phyloP scores from a whole-genome alignment of 2,329 filamentous ascomycete species.

The Fusarium sublunatum region DNA sequence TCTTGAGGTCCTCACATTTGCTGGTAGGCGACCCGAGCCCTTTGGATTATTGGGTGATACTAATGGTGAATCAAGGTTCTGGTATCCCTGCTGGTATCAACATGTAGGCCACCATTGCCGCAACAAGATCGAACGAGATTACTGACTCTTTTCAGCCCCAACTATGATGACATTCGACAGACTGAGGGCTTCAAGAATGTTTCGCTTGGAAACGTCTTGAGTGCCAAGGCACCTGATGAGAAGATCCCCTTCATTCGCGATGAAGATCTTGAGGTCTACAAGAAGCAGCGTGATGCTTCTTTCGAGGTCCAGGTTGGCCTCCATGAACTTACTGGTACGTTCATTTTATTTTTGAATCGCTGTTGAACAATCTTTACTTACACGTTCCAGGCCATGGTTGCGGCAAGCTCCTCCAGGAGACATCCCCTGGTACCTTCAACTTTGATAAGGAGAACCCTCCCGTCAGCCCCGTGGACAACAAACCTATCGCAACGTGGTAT shows the following conservation, averaged over 20 bases:
- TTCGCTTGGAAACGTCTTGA: constrained; percentile 91
- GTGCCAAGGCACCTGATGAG: constrained; percentile 91
- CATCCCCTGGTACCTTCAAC: constrained; percentile 82
- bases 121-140: not conserved
- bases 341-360: not conserved
- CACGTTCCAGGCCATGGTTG: constrained; percentile 77
- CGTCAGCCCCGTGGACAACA: constrained; percentile 79
- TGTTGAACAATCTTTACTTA: constrained; percentile 22
- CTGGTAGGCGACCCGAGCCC: constrained; percentile 40
- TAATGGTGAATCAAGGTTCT: constrained; percentile 55
- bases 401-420: constrained; percentile 93
- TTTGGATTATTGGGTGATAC: constrained; percentile 48
- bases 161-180: constrained; percentile 83
- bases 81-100: constrained; percentile 77
- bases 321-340: constrained; percentile 77
- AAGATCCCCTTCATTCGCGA: constrained; percentile 89
- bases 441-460: constrained; percentile 88
- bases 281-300: constrained; percentile 84
- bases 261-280: constrained; percentile 80
- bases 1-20: constrained; percentile 88
- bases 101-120: constrained; percentile 54
- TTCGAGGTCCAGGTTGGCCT: constrained; percentile 97
- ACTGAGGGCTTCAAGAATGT: constrained; percentile 92
- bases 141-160: constrained; percentile 57
- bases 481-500: constrained; percentile 86